phyloP scores from a whole-genome alignment of 352 stramenopile species.

The Globisporangium lucens region DNA sequence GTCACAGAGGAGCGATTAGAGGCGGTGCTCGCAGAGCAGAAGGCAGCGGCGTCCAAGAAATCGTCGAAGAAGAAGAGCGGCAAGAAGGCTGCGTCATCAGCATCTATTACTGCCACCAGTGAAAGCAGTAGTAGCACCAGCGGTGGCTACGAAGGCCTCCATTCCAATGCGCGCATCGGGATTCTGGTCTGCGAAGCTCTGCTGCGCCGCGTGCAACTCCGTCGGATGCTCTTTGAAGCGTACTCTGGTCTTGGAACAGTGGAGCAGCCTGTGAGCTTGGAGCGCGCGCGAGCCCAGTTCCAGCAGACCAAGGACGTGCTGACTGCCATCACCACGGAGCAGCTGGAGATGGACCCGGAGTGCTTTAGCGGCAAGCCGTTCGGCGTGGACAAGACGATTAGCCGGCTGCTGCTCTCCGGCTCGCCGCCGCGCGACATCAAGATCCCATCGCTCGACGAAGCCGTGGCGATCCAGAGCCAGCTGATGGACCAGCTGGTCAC shows the following conservation, averaged over 20 bases:
- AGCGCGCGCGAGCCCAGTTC: slow-evolving; percentile 39
- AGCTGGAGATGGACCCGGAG: slow-evolving; percentile 61
- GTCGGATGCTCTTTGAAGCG: slow-evolving; percentile 41
- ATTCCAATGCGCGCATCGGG: slow-evolving; percentile 50
- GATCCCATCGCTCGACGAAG: slow-evolving; percentile 48
- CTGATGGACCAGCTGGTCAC: slow-evolving; percentile 55
- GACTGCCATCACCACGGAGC: slow-evolving; percentile 41
- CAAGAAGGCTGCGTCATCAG: slow-evolving; percentile 25
- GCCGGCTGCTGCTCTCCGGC: slow-evolving; percentile 61
- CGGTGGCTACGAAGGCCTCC: slow-evolving; percentile 35
- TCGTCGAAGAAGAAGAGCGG: slow-evolving; percentile 65
- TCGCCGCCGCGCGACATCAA: slow-evolving; percentile 74
- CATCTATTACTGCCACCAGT: background rate
- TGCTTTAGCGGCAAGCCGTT: slow-evolving; percentile 67
- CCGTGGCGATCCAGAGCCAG: slow-evolving; percentile 45
- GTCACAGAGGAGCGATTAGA: slow-evolving; percentile 50
- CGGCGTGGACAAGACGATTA: slow-evolving; percentile 76
- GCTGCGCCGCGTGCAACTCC: slow-evolving; percentile 54
- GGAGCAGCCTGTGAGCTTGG: slow-evolving; percentile 39
- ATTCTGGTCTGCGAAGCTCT: slow-evolving; percentile 58
- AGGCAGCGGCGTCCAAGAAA: slow-evolving; percentile 37
- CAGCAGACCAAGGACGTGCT: slow-evolving; percentile 41
- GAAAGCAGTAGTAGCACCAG: slow-evolving; percentile 4
- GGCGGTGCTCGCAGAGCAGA: slow-evolving; percentile 37
- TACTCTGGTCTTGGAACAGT: slow-evolving; percentile 46